Percentiles rank a stretch among this genome's conserved stretches.
These are phyloP conservation scores for Volvariella surrecta DNA, from an alignment of 1,284 basidiomycete genomes.

Conservation along the genomic window DNA sequence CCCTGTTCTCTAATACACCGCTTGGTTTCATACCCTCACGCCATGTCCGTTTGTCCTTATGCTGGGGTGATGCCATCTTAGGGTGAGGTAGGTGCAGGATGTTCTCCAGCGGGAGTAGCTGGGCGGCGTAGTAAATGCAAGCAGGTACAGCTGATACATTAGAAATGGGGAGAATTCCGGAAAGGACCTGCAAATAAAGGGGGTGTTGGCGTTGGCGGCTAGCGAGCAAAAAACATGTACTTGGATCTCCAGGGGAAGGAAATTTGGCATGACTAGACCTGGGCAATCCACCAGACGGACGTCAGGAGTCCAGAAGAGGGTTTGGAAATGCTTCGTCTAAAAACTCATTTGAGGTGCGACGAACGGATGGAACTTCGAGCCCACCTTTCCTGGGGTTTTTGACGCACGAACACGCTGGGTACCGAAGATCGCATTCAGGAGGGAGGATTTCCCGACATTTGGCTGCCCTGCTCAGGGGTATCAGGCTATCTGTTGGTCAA, in stretches of 20 bases:
- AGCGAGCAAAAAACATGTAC: conserved; percentile 23
- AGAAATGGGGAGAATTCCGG: conserved; percentile 81
- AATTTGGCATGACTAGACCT: conserved; percentile 76
- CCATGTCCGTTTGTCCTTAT: conserved; percentile 67
- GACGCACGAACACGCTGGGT: conserved; percentile 77
- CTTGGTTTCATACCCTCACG: conserved; percentile 39
- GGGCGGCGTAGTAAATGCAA: conserved; percentile 63
- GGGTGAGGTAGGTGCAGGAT: conserved; percentile 58
- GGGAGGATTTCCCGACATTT: conserved; percentile 89
- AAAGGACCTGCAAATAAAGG: conserved; percentile 55
- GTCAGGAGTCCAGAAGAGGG: conserved; percentile 78
- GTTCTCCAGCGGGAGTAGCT: conserved; percentile 71
- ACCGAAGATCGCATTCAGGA: conserved; percentile 87
- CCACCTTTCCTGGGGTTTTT: conserved; percentile 83
- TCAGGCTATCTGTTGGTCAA: conserved; percentile 3
- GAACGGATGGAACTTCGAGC: conserved; percentile 5
- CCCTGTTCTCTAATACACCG: conserved; percentile 16
- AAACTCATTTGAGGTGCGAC: conserved; percentile 3
- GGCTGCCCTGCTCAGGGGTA: conserved; percentile 53
- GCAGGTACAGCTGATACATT: conserved; percentile 76
- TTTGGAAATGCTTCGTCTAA: conserved; percentile 91
- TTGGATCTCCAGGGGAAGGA: conserved; percentile 75
- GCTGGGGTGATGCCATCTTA: conserved; percentile 21
- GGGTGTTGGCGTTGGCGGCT: neutral
- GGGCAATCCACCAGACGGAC: conserved; percentile 83